Conservation (phyloP, 2,329 filamentous ascomycete species). For the Paecilomyces variotii region DNA sequence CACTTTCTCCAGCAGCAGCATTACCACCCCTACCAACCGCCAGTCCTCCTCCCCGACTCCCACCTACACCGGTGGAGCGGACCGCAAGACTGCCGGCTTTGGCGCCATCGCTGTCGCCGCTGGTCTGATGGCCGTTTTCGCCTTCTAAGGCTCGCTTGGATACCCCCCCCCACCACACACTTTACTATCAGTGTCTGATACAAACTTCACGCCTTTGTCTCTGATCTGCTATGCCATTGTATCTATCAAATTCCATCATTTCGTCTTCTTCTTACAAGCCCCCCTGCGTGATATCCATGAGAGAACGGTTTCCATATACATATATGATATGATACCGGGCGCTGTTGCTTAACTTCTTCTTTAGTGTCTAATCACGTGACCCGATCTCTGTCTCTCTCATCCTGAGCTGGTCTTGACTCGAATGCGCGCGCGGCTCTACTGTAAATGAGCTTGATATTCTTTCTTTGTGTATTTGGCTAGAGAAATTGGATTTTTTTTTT, state of each 20-base stretch:
- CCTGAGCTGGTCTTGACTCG: too few relatives aligned
- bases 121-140: slow-evolving; percentile 26
- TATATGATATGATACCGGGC: too few relatives aligned
- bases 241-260: neutral
- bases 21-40: slow-evolving; percentile 8
- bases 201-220: neutral
- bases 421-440: too few relatives aligned
- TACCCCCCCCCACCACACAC: too few relatives aligned
- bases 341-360: too few relatives aligned
- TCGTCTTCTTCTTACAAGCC: neutral
- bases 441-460: too few relatives aligned
- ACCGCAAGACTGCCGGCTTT: slow-evolving; percentile 26
- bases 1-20: slow-evolving; percentile 4
- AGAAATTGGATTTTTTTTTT: too few relatives aligned
- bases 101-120: slow-evolving; percentile 26
- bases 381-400: too few relatives aligned
- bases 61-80: slow-evolving; percentile 24
- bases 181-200: too few relatives aligned
- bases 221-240: neutral
- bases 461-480: too few relatives aligned
- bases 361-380: too few relatives aligned
- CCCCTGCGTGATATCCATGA: neutral
- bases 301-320: neutral
- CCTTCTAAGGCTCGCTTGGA: slow-evolving; percentile 19
- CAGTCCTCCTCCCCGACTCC: neutral